phyloP scores from a whole-genome alignment of 257 asterid species.

The Datura wrightii region DNA sequence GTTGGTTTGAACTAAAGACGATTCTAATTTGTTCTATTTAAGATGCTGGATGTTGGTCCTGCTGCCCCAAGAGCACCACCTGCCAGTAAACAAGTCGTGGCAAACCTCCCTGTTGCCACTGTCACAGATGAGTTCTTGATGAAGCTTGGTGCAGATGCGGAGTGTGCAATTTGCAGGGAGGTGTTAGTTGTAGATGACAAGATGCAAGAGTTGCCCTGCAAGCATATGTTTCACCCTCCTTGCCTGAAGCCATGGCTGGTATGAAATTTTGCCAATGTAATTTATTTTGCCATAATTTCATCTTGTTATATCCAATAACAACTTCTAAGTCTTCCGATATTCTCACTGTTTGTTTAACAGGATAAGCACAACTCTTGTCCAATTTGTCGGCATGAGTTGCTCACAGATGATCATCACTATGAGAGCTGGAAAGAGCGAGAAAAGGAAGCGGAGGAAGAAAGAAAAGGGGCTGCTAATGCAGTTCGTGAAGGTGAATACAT shows the following conservation, averaged over 20 bases:
- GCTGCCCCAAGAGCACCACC: constrained; percentile 90
- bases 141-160: constrained; percentile 79
- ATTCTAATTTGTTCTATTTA: constrained; percentile 32
- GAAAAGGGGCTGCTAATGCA: constrained; percentile 98
- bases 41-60: constrained; percentile 66
- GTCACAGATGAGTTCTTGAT: constrained; percentile 64
- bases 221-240: constrained; percentile 94
- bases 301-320: neutral
- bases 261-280: constrained; percentile 25
- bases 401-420: constrained; percentile 86
- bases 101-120: constrained; percentile 77
- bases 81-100: constrained; percentile 93
- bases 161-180: constrained; percentile 93
- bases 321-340: neutral
- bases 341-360: constrained; percentile 42
- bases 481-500: constrained; percentile 94
- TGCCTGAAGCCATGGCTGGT: constrained; percentile 99
- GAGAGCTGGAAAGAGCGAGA: constrained; percentile 96
- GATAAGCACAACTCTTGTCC: constrained; percentile 97
- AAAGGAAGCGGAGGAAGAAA: constrained; percentile 93
- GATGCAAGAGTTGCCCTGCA: constrained; percentile 96
- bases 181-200: constrained; percentile 68
- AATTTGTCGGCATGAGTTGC: constrained; percentile 88
- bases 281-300: neutral
- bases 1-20: constrained; percentile 20